Evolutionary conservation across 176 grass and related monocot genomes (phyloP).

Genomic region (Zea mays): Zm-B73-REFERENCE-NAM-5.0 NC_050103.1:152341001-152341500

Average conservation of each 20-base stretch:
- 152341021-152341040: neutral
- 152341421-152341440: constrained; percentile 74
- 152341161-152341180: constrained; percentile 41
- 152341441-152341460: constrained; percentile 92
- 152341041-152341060: neutral
- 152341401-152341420: constrained; percentile 72
- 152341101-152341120: constrained; percentile 22
- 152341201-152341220: constrained; percentile 33
- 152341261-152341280: constrained; percentile 70
- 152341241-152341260: constrained; percentile 87
- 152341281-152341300: constrained; percentile 96
- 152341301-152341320: constrained; percentile 82
- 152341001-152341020: constrained; percentile 27
- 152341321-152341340: constrained; percentile 65
- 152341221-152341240: constrained; percentile 34
- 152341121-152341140: neutral
- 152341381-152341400: constrained; percentile 68
- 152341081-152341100: constrained; percentile 10
- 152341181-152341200: constrained; percentile 50
- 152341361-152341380: constrained; percentile 85
- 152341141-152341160: neutral
- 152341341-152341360: constrained; percentile 92
- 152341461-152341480: constrained; percentile 96
- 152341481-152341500: constrained; percentile 87
- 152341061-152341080: constrained; percentile 30